Evolutionary conservation across 495 filamentous ascomycete species (phyloP), one percentile per base, ranked within the genome.

Genomic region (Tuber brumale): DNA sequence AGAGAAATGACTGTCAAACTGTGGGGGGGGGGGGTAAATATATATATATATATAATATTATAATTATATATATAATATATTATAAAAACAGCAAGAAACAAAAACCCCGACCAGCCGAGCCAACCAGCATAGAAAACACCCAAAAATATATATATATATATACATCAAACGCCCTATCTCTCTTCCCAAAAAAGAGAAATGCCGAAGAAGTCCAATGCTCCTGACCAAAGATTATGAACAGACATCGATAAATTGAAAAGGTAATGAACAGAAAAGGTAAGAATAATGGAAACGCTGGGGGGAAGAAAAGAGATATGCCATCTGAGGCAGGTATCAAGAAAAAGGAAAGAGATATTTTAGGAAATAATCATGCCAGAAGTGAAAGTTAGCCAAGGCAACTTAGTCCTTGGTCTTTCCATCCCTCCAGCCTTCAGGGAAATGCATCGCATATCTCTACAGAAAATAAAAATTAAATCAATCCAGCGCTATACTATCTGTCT

Each of bases 381-480:
- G 51, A 80, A 70, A 73, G 76, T 71, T 61, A 71, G 78, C 70
- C 72, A 79, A 73, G 73, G 70, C 70, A 80, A 72, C 45, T 57
- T 70, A 31, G 27, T 66, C 70, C 51, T 70, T 31, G 61, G 39
- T 51, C 69, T 44, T 72, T 69, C 77, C 77, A 74, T 72, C 57
- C 72, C 45, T 75, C 77, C 72, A 70, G 70, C 77, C 76, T 70
- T 14, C 10, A n/a, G n/a, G 57, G 27, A 31, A 66, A 44, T 71
- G 69, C 70, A 27, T 48, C 70, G 16, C 70, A 79, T 69, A 66
- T 75, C 45, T 72, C 74, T 39, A 70, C 51, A 76, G 72, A 45
- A 80, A 80, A 73, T 79, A 79, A 79, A 80, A 79, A 80, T 80
- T 80, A 76, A 61, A 4, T 66, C 57, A 31, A 16, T 18, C 76